These are phyloP conservation scores for Catenaria anguillulae DNA, from an alignment of 371 early-diverging fungal genomes.

Conservation along the genomic window DNA sequence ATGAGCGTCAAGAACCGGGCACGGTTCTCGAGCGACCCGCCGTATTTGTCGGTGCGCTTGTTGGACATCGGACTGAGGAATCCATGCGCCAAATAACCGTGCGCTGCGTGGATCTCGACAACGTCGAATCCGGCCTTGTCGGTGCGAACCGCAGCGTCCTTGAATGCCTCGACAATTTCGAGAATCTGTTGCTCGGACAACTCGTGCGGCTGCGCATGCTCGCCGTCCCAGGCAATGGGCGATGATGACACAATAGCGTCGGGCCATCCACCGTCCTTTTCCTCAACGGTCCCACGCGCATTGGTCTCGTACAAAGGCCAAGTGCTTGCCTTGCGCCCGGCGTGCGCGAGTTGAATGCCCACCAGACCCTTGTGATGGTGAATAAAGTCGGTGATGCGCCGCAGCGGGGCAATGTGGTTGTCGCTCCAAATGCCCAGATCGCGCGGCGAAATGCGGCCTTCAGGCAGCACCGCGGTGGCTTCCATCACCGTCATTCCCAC, in stretches of 20 bases:
- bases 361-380: constrained; percentile 43
- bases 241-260: constrained; percentile 56
- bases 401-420: constrained; percentile 46
- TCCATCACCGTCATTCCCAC: constrained; percentile 62
- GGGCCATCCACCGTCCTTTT: constrained; percentile 56
- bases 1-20: constrained; percentile 49
- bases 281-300: constrained; percentile 12
- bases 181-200: constrained; percentile 47
- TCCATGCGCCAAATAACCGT: constrained; percentile 57
- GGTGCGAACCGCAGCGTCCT: constrained; percentile 50
- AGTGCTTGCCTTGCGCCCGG: constrained; percentile 50
- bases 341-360: constrained; percentile 68
- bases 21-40: constrained; percentile 63
- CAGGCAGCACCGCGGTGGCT: constrained; percentile 55
- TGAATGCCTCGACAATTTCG: constrained; percentile 41
- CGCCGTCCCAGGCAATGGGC: constrained; percentile 30
- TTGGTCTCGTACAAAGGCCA: not conserved
- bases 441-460: constrained; percentile 62
- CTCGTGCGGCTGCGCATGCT: constrained; percentile 36
- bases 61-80: constrained; percentile 72
- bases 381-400: constrained; percentile 43
- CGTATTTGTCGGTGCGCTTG: constrained; percentile 67
- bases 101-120: constrained; percentile 71
- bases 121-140: constrained; percentile 58
- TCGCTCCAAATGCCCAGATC: constrained; percentile 64